These are phyloP conservation scores for Thelonectria olida DNA, from an alignment of 2,329 filamentous ascomycete genomes.

Conservation along the genomic window DNA sequence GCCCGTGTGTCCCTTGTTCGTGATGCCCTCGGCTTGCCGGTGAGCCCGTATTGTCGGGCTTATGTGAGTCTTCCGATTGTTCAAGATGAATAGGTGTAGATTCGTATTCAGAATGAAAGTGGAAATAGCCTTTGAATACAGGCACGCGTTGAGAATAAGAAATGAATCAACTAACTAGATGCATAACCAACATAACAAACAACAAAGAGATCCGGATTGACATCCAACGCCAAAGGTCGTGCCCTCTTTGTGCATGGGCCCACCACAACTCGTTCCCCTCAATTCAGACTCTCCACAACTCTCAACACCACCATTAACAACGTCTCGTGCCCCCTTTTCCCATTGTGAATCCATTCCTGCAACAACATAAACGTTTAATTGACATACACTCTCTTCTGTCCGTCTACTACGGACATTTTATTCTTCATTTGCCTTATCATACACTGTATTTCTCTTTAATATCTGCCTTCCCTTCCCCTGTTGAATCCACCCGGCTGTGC, in stretches of 20 bases:
- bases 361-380: conserved; percentile 7
- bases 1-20: conserved; percentile 15
- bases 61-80: conserved; percentile 4
- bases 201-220: background rate
- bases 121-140: background rate
- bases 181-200: background rate
- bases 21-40: conserved; percentile 6
- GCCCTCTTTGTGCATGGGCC: background rate
- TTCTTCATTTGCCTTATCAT: background rate
- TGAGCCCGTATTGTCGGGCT: conserved; percentile 7
- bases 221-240: too few relatives aligned
- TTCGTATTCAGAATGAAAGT: background rate
- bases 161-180: background rate
- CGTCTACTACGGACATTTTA: background rate
- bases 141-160: too few relatives aligned
- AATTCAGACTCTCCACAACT: background rate
- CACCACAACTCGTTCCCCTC: conserved; percentile 11
- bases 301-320: conserved; percentile 15
- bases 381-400: background rate
- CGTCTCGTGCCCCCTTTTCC: conserved; percentile 17
- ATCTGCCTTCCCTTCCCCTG: background rate
- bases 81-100: background rate
- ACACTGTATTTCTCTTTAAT: background rate
- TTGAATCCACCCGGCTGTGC: conserved; percentile 17
- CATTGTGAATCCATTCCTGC: conserved; percentile 9